Conservation (phyloP, 148 eudicot genomes). For the Limonium bicolor region DNA sequence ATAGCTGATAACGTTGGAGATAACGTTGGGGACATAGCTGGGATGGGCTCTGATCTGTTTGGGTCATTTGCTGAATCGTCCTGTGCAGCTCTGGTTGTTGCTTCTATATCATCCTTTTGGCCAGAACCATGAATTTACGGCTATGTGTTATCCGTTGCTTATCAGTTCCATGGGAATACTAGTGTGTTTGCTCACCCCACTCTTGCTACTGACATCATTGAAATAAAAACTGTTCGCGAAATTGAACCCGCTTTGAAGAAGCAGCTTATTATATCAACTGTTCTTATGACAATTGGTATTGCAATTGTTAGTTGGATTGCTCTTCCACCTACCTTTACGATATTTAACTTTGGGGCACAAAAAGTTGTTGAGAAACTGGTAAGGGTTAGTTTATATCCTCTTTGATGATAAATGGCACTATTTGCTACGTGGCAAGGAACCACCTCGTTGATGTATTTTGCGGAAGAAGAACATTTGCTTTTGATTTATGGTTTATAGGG, state of each 20-base stretch:
- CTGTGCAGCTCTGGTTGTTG: slow-evolving; percentile 93
- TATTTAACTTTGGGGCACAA: slow-evolving; percentile 69
- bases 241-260: slow-evolving; percentile 76
- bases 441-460: too few relatives aligned
- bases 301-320: slow-evolving; percentile 54
- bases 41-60: slow-evolving; percentile 95
- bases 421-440: too few relatives aligned
- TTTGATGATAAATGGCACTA: too few relatives aligned
- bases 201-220: slow-evolving; percentile 87
- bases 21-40: slow-evolving; percentile 96
- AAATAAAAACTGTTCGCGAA: slow-evolving; percentile 72
- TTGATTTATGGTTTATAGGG: too few relatives aligned
- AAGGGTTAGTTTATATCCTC: too few relatives aligned
- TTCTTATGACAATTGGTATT: slow-evolving; percentile 64
- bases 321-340: slow-evolving; percentile 72
- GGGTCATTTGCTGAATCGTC: slow-evolving; percentile 95
- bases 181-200: slow-evolving; percentile 73
- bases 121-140: slow-evolving; percentile 60
- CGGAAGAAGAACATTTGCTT: too few relatives aligned
- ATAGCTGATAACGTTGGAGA: slow-evolving; percentile 98
- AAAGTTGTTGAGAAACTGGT: slow-evolving; percentile 82
- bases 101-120: slow-evolving; percentile 89
- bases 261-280: slow-evolving; percentile 78
- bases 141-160: slow-evolving; percentile 64
- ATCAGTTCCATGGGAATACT: slow-evolving; percentile 68